Evolutionary conservation across 371 early-diverging fungal genomes (phyloP).

Genomic region (Rhizomucor miehei): DNA sequence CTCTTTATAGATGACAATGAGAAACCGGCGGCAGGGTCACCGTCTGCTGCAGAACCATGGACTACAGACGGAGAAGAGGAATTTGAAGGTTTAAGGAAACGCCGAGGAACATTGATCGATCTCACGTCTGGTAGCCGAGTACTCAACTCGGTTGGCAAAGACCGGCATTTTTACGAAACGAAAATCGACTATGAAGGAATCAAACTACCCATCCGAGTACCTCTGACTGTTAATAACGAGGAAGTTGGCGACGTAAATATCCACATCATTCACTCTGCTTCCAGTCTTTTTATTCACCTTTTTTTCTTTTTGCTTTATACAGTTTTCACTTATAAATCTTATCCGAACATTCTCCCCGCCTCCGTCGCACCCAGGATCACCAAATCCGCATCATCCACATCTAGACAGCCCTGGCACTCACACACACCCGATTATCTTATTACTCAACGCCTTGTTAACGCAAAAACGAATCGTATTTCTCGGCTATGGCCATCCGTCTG

Average conservation of each 20-base stretch:
- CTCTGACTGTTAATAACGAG: conserved; percentile 78
- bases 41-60: conserved; percentile 14
- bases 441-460: conserved; percentile 86
- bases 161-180: conserved; percentile 84
- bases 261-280: no score
- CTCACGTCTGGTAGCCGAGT: conserved; percentile 49
- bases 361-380: conserved; percentile 44
- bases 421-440: conserved; percentile 83
- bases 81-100: conserved; percentile 20
- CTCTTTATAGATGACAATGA: conserved; percentile 52
- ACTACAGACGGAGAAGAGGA: conserved; percentile 17
- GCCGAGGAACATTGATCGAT: conserved; percentile 54
- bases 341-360: conserved; percentile 66
- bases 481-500: conserved; percentile 87
- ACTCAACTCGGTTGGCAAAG: conserved; percentile 62
- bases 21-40: conserved; percentile 14
- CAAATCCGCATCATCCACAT: conserved; percentile 83
- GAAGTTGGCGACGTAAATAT: conserved; percentile 88
- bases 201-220: conserved; percentile 83
- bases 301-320: neutral
- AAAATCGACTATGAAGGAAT: conserved; percentile 78
- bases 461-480: conserved; percentile 94
- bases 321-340: conserved; percentile 80
- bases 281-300: conserved; percentile 1
- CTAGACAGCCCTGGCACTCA: conserved; percentile 77